Evolutionary conservation across 805 yeast genomes (phyloP).

Genomic region (Candida chauliodis): DNA sequence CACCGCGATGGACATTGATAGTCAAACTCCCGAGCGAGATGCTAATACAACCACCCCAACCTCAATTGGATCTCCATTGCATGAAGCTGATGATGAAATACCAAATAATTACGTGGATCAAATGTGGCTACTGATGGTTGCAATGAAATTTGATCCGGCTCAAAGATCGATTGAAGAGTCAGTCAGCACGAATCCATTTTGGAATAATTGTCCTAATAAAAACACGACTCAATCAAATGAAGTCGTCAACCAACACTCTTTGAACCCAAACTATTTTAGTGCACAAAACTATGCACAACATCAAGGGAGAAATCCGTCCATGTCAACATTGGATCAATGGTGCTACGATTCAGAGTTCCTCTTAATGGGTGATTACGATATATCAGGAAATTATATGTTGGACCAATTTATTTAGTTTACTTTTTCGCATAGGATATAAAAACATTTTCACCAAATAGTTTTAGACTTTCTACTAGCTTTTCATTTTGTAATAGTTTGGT

Average conservation of each 20-base stretch:
- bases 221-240: no score
- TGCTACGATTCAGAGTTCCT: slow-evolving; percentile 1
- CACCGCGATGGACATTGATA: neutral
- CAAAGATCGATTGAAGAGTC: no score
- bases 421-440: slow-evolving; percentile 35
- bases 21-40: neutral
- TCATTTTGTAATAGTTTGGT: slow-evolving; percentile 22
- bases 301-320: neutral
- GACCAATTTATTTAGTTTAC: slow-evolving; percentile 12
- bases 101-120: slow-evolving; percentile 20
- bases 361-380: slow-evolving; percentile 2
- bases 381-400: slow-evolving; percentile 2
- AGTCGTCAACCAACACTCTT: no score
- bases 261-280: no score
- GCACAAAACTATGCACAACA: no score
- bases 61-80: slow-evolving; percentile 6
- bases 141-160: slow-evolving; percentile 16
- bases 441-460: slow-evolving; percentile 18
- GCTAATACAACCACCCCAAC: neutral
- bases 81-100: neutral
- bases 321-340: neutral
- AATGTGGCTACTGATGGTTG: slow-evolving; percentile 26
- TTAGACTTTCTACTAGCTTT: slow-evolving; percentile 9
- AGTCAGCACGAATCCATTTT: no score
- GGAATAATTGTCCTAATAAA: no score